Base-by-base conservation (phyloP, 163 green algal genomes). In the Coccomyxa subellipsoidea region DNA sequence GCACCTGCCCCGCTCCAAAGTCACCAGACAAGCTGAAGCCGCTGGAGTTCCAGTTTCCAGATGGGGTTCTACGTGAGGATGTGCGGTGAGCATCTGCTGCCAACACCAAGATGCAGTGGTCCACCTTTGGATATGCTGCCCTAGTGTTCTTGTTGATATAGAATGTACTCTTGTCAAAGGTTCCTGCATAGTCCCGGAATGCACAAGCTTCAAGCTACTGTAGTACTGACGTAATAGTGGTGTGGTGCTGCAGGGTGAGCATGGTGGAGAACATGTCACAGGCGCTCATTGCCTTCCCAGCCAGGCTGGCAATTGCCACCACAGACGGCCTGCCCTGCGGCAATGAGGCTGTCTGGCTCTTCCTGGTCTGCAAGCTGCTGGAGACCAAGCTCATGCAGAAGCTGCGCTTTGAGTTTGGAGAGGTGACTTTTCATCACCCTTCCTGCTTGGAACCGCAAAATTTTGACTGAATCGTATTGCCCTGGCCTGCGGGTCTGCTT, bases 231-330 rank as follows among this genome's bases (percentile, higher is more conserved):
- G 9, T 80, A 7, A 69, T 35, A 37, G 37, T n/a, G 47, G 21
- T 81, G 27, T 81, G 77, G 72, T 18, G 31, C 21, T 8, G 21
- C 79, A 87, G 82, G 75, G 73, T 82, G 36, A 70, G 80, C 78
- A 97, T 98, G 94, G 85, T 96, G 54, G 90, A 90, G 66, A 87
- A 89, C 4, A 85, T 93, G 54, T 88, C 91, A 2, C 86, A 92
- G 76, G 87, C 90, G 0, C 90, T 95, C 79, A 91, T 97, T 66
- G 96, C 93, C 8, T 93, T 97, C 71, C 94, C 94, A 15, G 89
- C 97, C 23, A 76, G 81, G 31, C 76, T 97, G 69, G 8, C 27
- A 7, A 25, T 36, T 27, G 0, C 4, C 15, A 27, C 47, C 47
- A 18, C 54, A 76, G 76, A 70, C 34, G 10, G 25, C 21, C 8